Conservation (phyloP, 1,139 yeast genomes). For the Tardiomyces depauwii region DNA sequence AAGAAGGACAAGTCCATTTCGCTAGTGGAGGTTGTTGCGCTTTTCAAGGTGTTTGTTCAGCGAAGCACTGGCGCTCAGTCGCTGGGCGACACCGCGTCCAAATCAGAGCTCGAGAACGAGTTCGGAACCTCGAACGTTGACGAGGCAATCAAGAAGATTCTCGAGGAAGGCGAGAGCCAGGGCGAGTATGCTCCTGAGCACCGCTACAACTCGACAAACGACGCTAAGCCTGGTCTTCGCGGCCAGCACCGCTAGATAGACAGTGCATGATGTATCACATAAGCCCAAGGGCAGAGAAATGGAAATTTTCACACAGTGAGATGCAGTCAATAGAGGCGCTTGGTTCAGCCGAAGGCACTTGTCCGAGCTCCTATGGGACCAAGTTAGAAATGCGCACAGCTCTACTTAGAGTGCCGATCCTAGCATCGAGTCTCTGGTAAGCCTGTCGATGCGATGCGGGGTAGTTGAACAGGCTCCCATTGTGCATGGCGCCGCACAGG, state of each 20-base stretch:
- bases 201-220: background rate
- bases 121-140: slow-evolving; percentile 40
- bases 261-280: background rate
- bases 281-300: too few relatives aligned
- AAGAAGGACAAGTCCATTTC: slow-evolving; percentile 44
- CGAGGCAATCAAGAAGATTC: slow-evolving; percentile 39
- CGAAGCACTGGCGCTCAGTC: slow-evolving; percentile 65
- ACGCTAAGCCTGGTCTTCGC: background rate
- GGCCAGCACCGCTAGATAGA: background rate
- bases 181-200: background rate
- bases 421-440: too few relatives aligned
- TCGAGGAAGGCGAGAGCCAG: slow-evolving; percentile 19
- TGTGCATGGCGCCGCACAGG: too few relatives aligned
- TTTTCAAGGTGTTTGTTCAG: slow-evolving; percentile 51
- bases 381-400: too few relatives aligned
- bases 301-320: too few relatives aligned
- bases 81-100: slow-evolving; percentile 61
- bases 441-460: too few relatives aligned
- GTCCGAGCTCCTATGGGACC: too few relatives aligned
- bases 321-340: too few relatives aligned
- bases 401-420: too few relatives aligned
- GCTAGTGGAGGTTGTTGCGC: slow-evolving; percentile 51
- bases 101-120: slow-evolving; percentile 48
- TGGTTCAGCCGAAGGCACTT: too few relatives aligned
- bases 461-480: too few relatives aligned